phyloP scores from a whole-genome alignment of 1,284 basidiomycete genomes.

The Cryptococcus sp. region DNA sequence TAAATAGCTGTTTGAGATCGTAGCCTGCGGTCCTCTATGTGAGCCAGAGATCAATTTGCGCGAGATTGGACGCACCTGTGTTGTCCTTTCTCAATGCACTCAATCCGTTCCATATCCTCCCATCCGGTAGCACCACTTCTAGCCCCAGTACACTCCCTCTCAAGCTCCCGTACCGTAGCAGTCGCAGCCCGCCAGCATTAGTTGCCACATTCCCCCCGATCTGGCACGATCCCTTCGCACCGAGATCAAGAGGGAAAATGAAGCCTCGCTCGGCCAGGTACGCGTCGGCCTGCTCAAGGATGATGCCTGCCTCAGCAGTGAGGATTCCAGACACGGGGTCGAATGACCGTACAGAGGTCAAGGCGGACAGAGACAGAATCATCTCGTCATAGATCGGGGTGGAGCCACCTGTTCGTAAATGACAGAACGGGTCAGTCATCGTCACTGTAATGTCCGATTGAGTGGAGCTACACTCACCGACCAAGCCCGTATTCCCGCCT shows the following conservation, averaged over 20 bases:
- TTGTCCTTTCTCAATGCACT: conserved; percentile 89
- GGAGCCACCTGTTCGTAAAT: conserved; percentile 64
- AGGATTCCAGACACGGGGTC: conserved; percentile 75
- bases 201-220: conserved; percentile 97
- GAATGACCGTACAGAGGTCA: conserved; percentile 83
- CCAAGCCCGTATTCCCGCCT: conserved; percentile 98
- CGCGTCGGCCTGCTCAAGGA: conserved; percentile 83
- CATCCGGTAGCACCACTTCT: conserved; percentile 93
- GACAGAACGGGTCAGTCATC: neutral
- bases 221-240: conserved; percentile 98
- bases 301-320: conserved; percentile 77
- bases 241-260: conserved; percentile 96
- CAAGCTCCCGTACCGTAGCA: conserved; percentile 90
- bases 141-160: conserved; percentile 93
- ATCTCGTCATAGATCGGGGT: conserved; percentile 90
- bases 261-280: conserved; percentile 82
- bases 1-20: conserved; percentile 97
- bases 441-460: neutral
- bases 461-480: conserved; percentile 53
- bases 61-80: conserved; percentile 62
- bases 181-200: conserved; percentile 91
- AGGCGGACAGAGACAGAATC: conserved; percentile 74
- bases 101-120: conserved; percentile 81
- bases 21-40: conserved; percentile 61
- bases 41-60: neutral